phyloP scores from a whole-genome alignment of 345 rosid genomes.

The Lagerstroemia speciosa region DNA sequence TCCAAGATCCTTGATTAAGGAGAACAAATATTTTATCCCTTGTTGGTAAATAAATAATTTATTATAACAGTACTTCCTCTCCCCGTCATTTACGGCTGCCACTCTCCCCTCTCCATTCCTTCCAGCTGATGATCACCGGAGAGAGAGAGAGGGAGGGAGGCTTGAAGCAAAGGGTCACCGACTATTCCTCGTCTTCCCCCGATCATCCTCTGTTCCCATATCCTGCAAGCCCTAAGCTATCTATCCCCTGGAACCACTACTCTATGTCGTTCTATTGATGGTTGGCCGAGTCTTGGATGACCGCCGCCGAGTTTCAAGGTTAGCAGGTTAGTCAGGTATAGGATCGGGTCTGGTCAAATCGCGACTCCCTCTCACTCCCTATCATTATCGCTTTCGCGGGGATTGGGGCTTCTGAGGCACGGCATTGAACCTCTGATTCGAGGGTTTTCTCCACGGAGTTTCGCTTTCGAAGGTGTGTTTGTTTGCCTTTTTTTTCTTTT shows the following conservation, averaged over 20 bases:
- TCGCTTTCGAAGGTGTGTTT: conserved; percentile 48
- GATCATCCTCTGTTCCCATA: neutral
- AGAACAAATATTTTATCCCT: too few species aligned
- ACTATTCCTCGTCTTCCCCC: too few species aligned
- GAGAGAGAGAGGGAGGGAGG: neutral
- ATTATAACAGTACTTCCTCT: too few species aligned
- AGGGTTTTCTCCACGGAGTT: conserved; percentile 39
- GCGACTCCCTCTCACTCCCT: neutral
- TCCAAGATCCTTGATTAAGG: too few species aligned
- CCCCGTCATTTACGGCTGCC: neutral
- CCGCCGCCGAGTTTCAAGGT: neutral
- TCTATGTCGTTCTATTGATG: neutral
- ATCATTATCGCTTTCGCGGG: neutral
- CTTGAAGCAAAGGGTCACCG: neutral
- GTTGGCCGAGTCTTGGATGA: neutral
- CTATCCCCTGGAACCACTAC: neutral
- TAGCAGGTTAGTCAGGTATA: neutral
- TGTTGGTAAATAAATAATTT: too few species aligned
- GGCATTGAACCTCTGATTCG: conserved; percentile 6
- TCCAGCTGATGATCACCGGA: neutral
- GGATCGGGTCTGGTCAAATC: neutral
- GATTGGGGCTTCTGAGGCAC: conserved; percentile 18
- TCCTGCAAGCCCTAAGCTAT: neutral
- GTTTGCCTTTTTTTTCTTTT: neutral
- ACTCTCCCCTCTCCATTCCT: neutral